Percentiles rank a stretch among this genome's conserved stretches.
phyloP scores from a whole-genome alignment of 2,329 filamentous ascomycete species.

The Triangularia setosa region DNA sequence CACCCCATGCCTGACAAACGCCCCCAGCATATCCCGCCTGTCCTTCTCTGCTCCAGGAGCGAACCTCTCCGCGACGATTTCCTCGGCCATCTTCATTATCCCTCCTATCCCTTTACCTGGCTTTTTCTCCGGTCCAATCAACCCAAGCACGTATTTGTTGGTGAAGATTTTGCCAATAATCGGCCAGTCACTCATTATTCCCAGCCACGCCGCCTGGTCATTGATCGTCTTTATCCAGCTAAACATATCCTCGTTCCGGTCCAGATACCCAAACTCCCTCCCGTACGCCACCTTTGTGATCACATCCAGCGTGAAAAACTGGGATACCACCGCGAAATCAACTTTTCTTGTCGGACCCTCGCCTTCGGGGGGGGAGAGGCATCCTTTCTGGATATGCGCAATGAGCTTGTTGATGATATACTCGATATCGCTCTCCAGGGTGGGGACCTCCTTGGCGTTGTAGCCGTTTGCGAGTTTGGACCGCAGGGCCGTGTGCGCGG shows the following conservation, averaged over 20 bases:
- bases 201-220: neutral
- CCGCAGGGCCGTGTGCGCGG: slow-evolving; percentile 11
- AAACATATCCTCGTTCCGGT: slow-evolving; percentile 40
- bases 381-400: slow-evolving; percentile 2
- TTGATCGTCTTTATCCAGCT: slow-evolving; percentile 38
- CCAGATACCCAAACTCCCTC: slow-evolving; percentile 42
- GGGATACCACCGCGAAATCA: slow-evolving; percentile 41
- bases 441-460: slow-evolving; percentile 12
- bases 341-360: slow-evolving; percentile 28
- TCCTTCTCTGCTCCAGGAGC: slow-evolving; percentile 35
- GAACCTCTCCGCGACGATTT: slow-evolving; percentile 42
- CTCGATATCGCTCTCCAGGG: slow-evolving; percentile 9
- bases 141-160: slow-evolving; percentile 28
- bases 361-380: neutral
- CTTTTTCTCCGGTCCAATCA: slow-evolving; percentile 36
- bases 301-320: slow-evolving; percentile 49
- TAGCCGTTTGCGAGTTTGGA: slow-evolving; percentile 19
- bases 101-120: slow-evolving; percentile 30
- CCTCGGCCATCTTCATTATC: slow-evolving; percentile 39
- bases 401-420: slow-evolving; percentile 5
- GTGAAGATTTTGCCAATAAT: slow-evolving; percentile 37
- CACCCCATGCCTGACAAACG: slow-evolving; percentile 33
- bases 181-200: slow-evolving; percentile 34
- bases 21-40: slow-evolving; percentile 21
- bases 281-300: slow-evolving; percentile 48